Conservation (phyloP, 768 basidiomycete genomes). For the Leccinum incarnatum region DNA sequence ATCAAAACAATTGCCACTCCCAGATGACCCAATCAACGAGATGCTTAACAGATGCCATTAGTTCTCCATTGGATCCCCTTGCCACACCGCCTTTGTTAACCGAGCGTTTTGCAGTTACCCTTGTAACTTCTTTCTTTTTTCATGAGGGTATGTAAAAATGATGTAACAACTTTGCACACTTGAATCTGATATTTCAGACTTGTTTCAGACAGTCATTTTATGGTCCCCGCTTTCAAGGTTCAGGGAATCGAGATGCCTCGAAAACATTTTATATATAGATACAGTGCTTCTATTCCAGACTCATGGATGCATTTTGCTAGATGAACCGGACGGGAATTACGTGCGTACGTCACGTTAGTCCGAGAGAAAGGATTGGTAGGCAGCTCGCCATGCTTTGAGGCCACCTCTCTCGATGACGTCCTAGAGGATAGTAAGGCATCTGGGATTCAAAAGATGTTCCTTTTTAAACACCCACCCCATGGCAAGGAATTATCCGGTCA, state of each 20-base stretch:
- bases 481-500: constrained; percentile 71
- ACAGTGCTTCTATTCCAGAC: constrained; percentile 1
- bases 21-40: neutral
- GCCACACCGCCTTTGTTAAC: neutral
- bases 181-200: neutral
- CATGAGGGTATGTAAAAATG: neutral
- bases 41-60: neutral
- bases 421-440: constrained; percentile 20
- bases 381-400: constrained; percentile 51
- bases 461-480: constrained; percentile 42
- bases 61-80: neutral
- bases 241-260: neutral
- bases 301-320: neutral
- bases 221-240: neutral
- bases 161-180: neutral
- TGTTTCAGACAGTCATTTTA: neutral
- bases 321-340: neutral
- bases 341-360: constrained; percentile 6
- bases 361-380: constrained; percentile 35
- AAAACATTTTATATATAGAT: constrained; percentile 1
- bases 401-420: constrained; percentile 65
- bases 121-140: neutral
- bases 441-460: neutral
- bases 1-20: neutral
- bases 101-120: neutral